A percentile compares a stretch with the other conserved stretches of the same genome.
phyloP scores from a whole-genome alignment of 495 filamentous ascomycete genomes.

The Penicillium goetzii region DNA sequence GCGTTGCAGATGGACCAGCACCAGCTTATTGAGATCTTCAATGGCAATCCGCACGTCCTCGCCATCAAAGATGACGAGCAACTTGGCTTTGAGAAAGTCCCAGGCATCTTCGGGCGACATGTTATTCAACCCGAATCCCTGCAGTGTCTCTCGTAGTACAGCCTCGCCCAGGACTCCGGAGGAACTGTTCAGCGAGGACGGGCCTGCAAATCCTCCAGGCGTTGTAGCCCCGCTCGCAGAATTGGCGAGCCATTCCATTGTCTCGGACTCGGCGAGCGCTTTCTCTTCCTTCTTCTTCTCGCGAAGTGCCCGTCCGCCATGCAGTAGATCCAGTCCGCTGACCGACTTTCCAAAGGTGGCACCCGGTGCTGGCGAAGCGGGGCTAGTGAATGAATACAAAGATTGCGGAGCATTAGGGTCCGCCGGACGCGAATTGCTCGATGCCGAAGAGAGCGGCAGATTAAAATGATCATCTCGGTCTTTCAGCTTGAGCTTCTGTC shows the following conservation, averaged over 20 bases:
- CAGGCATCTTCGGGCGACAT: slow-evolving; percentile 91
- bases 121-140: slow-evolving; percentile 73
- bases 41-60: slow-evolving; percentile 88
- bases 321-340: slow-evolving; percentile 80
- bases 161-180: slow-evolving; percentile 41
- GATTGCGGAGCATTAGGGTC: slow-evolving; percentile 85
- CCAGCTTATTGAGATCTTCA: slow-evolving; percentile 91
- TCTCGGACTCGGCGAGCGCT: slow-evolving; percentile 49
- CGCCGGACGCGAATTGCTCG: slow-evolving; percentile 83
- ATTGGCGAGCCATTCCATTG: slow-evolving; percentile 49
- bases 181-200: slow-evolving; percentile 43
- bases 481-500: slow-evolving; percentile 89
- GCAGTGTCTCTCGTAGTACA: slow-evolving; percentile 50
- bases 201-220: slow-evolving; percentile 40
- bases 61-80: slow-evolving; percentile 91
- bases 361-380: slow-evolving; percentile 67
- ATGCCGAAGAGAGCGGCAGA: slow-evolving; percentile 81
- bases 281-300: slow-evolving; percentile 91
- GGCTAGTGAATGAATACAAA: slow-evolving; percentile 76
- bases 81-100: slow-evolving; percentile 87
- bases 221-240: slow-evolving; percentile 29
- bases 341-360: slow-evolving; percentile 77
- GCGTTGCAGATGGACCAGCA: slow-evolving; percentile 77
- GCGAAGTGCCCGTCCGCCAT: slow-evolving; percentile 80
- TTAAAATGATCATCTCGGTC: slow-evolving; percentile 75